phyloP scores from a whole-genome alignment of 306 rosid genomes.

The Medicago truncatula region DNA sequence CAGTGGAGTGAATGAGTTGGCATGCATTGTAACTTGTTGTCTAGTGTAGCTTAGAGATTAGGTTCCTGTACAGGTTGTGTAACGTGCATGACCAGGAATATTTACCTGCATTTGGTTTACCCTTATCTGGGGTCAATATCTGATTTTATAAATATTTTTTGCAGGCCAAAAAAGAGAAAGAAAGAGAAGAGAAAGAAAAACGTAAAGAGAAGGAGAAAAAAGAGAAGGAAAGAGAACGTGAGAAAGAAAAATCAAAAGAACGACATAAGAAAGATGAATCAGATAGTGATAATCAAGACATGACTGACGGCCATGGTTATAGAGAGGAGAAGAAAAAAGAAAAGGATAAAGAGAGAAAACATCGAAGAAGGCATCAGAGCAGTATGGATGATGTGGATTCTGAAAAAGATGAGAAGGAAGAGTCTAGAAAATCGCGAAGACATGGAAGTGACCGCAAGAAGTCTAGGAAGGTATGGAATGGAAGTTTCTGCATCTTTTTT shows the following conservation, averaged over 20 bases:
- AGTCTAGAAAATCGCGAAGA: conserved; percentile 80
- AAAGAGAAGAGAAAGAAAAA: conserved; percentile 84
- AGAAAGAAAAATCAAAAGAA: conserved; percentile 83
- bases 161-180: conserved; percentile 89
- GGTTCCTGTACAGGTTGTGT: background rate
- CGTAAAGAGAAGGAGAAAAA: conserved; percentile 66
- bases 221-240: conserved; percentile 90
- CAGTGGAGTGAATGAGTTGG: background rate
- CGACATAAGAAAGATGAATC: conserved; percentile 90
- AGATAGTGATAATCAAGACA: conserved; percentile 77
- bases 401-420: conserved; percentile 94
- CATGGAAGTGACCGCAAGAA: conserved; percentile 93
- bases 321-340: conserved; percentile 96
- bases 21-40: conserved; percentile 4
- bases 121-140: conserved; percentile 14
- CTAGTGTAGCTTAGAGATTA: conserved; percentile 4
- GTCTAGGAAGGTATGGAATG: conserved; percentile 73
- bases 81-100: background rate
- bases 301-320: conserved; percentile 62
- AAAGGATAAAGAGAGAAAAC: conserved; percentile 88
- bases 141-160: conserved; percentile 36
- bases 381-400: conserved; percentile 78
- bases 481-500: conserved; percentile 11
- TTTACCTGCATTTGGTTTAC: conserved; percentile 13
- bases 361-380: conserved; percentile 92